A percentile compares a stretch with the other conserved stretches of the same genome.
phyloP scores from a whole-genome alignment of 148 eudicot genomes.

The Amaranthus cruentus region DNA sequence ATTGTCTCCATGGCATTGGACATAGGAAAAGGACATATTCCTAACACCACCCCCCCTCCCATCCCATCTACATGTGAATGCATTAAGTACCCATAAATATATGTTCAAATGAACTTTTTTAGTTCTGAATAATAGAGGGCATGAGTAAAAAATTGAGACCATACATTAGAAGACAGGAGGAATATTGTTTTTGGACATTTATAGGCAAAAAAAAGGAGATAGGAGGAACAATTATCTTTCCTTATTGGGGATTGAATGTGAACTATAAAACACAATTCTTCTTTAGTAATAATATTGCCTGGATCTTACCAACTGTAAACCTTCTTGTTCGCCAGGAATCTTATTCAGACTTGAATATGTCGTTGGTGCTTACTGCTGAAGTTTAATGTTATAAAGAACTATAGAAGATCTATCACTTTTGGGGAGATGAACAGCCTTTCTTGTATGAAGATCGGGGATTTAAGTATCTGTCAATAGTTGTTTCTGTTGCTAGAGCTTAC shows the following conservation, averaged over 20 bases:
- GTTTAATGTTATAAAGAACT: not conserved
- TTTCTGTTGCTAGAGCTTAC: not conserved
- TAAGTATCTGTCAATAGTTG: not conserved
- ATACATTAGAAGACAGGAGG: not conserved
- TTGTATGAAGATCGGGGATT: not conserved
- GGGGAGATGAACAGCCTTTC: not conserved
- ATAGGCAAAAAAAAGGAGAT: not conserved
- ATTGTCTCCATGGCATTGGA: not conserved
- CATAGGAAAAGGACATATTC: not conserved
- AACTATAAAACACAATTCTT: too few species aligned
- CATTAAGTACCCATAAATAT: not conserved
- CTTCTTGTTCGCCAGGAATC: not conserved
- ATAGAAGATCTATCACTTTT: not conserved
- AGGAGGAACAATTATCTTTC: too few species aligned
- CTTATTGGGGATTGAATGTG: too few species aligned
- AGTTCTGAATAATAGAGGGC: too few species aligned
- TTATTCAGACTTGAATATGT: not conserved
- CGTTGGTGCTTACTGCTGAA: not conserved
- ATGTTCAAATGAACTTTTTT: too few species aligned
- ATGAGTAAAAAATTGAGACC: not conserved
- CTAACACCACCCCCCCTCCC: not conserved
- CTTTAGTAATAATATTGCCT: too few species aligned
- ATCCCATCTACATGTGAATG: not conserved
- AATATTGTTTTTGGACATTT: not conserved
- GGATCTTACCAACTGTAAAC: not conserved